Evolutionary conservation across 768 basidiomycete species (phyloP).

Genomic region (Leccinum fibrillosum): DNA sequence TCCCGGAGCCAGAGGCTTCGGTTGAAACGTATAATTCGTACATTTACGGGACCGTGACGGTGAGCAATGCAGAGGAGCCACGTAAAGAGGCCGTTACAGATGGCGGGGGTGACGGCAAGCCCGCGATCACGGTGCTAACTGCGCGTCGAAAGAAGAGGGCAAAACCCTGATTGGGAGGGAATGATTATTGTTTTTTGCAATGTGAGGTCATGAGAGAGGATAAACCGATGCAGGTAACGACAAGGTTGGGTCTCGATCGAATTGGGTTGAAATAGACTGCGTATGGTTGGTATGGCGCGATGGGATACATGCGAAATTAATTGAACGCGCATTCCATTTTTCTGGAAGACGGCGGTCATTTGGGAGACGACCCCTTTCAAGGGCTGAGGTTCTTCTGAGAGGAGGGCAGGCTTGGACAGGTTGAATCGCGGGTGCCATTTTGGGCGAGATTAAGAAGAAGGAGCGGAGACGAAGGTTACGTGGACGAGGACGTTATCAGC

Average conservation of each 20-base stretch:
- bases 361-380: background rate
- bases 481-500: background rate
- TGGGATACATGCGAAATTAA: slow-evolving; percentile 10
- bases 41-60: slow-evolving; percentile 56
- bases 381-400: background rate
- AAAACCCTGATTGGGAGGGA: slow-evolving; percentile 16
- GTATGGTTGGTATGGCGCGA: background rate
- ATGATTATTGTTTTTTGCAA: background rate
- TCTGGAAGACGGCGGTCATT: slow-evolving; percentile 13
- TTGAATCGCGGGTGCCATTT: background rate
- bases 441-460: background rate
- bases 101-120: slow-evolving; percentile 10
- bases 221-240: background rate
- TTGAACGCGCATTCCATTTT: slow-evolving; percentile 14
- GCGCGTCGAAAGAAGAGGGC: slow-evolving; percentile 55
- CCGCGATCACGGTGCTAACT: slow-evolving; percentile 52
- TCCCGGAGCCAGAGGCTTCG: slow-evolving; percentile 61
- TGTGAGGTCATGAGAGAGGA: slow-evolving; percentile 3
- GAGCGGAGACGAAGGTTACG: background rate
- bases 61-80: slow-evolving; percentile 44
- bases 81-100: slow-evolving; percentile 17
- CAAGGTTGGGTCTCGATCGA: background rate
- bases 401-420: background rate
- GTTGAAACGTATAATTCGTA: slow-evolving; percentile 57
- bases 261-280: slow-evolving; percentile 9